Base-by-base conservation (phyloP, 139 green algal species). In the Chlamydomonas sphaeroides region DNA sequence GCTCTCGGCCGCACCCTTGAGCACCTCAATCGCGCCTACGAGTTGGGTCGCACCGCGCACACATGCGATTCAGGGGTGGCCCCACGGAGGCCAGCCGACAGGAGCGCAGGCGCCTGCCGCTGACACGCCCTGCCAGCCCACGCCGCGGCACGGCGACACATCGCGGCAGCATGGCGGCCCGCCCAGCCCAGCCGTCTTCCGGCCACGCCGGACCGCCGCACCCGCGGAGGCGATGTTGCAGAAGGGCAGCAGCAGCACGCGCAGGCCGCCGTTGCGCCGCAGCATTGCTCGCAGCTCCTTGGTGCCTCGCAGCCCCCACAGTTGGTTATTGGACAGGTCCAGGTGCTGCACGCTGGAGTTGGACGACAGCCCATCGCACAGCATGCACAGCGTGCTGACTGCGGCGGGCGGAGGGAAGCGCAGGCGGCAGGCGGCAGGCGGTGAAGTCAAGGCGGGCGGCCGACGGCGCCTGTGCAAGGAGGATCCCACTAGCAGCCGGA, bases 311-410 rank as follows among this genome's bases (percentile, higher is more conserved):
- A 83, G 2, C 15, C 76, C 76, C 76, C 76, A 83, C 62, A 83
- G 62, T 63, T 73, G 62, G 63, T 83, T 83, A 48, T 83, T 83
- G 61, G 76, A 83, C 21, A 83, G 62, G 63, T 83, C 76, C 42
- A 83, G 76, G 76, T 73, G 45, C 8, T 42, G 53, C 7, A 83
- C 76, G 65, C 8, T 35, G 62, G 10, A 1, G 63, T 83, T 83
- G 62, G 2, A 0, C 25, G 41, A 17, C 76, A 83, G 33, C 3
- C 42, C 76, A 8, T 83, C 76, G 45, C 76, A 83, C 45, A 83
- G 63, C 76, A 83, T 83, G 62, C 76, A 83, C 42, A 83, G 63
- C 45, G 45, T 65, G 76, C 45, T 74, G 76, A 83, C 76, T 83
- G 76, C 76, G 42, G 25, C 63, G 45, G 10, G 17, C 8, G 0